Evolutionary conservation across 208 protist species (phyloP).

Genomic region (Novymonas esmeraldas): DNA sequence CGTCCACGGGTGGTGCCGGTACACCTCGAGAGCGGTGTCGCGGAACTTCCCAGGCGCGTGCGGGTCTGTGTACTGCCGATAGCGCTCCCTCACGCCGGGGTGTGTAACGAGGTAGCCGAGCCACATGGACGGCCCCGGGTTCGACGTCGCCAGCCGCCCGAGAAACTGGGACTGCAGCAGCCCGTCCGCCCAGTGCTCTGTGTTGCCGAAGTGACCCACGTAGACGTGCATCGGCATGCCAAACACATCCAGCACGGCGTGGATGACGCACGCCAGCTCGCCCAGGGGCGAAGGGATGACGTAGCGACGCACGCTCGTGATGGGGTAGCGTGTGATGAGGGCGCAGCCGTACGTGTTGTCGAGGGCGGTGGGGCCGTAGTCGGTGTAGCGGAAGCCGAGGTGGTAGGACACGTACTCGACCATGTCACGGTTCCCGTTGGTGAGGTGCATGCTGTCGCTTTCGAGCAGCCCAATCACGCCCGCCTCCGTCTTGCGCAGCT

Average conservation of each 20-base stretch:
- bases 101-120: slow-evolving; percentile 84
- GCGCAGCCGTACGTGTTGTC: slow-evolving; percentile 88
- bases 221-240: slow-evolving; percentile 68
- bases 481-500: slow-evolving; percentile 46
- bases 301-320: slow-evolving; percentile 64
- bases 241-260: slow-evolving; percentile 73
- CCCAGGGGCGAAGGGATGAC: slow-evolving; percentile 75
- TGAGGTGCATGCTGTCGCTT: slow-evolving; percentile 75
- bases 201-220: slow-evolving; percentile 87
- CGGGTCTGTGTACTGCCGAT: slow-evolving; percentile 58
- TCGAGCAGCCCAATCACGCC: slow-evolving; percentile 73
- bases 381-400: slow-evolving; percentile 73
- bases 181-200: slow-evolving; percentile 83
- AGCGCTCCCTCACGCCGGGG: slow-evolving; percentile 50
- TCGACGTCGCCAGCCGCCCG: slow-evolving; percentile 41
- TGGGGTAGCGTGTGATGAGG: slow-evolving; percentile 78
- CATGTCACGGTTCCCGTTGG: slow-evolving; percentile 77
- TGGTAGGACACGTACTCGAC: slow-evolving; percentile 81
- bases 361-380: slow-evolving; percentile 74
- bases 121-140: slow-evolving; percentile 71
- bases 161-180: slow-evolving; percentile 86
- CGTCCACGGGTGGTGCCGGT: slow-evolving; percentile 58
- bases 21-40: slow-evolving; percentile 70
- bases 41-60: slow-evolving; percentile 51
- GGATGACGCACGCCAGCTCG: slow-evolving; percentile 71